Evolutionary conservation across 495 filamentous ascomycete genomes (phyloP).

Genomic region (Podospora appendiculata): DNA sequence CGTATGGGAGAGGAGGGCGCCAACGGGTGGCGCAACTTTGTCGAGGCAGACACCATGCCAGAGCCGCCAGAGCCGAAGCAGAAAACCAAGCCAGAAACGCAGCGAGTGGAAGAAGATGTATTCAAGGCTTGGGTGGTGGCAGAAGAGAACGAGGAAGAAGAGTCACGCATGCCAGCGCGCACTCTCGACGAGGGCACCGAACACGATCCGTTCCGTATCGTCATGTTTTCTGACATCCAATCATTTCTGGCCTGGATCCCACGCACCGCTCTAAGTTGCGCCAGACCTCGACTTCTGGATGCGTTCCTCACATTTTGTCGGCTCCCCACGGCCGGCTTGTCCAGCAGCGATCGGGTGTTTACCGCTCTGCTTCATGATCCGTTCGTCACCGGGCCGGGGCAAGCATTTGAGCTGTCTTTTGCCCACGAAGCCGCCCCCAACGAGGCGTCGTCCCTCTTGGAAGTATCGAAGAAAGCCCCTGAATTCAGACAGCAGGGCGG

Average conservation of each 20-base stretch:
- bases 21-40: constrained; percentile 59
- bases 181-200: constrained; percentile 53
- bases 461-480: constrained; percentile 13
- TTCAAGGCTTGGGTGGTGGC: constrained; percentile 51
- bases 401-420: constrained; percentile 5
- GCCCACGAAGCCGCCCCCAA: background rate
- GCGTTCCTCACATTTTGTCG: constrained; percentile 63
- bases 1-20: constrained; percentile 70
- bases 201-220: constrained; percentile 71
- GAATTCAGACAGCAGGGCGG: constrained; percentile 28
- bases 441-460: background rate
- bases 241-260: constrained; percentile 52
- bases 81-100: constrained; percentile 31
- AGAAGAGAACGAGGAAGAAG: constrained; percentile 44
- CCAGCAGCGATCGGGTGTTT: background rate
- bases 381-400: constrained; percentile 20
- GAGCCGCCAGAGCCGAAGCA: constrained; percentile 29
- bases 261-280: constrained; percentile 15
- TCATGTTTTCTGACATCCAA: constrained; percentile 71
- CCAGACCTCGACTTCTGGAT: constrained; percentile 48
- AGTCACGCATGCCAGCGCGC: constrained; percentile 56
- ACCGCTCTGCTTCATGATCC: constrained; percentile 22
- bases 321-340: constrained; percentile 45
- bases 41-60: constrained; percentile 22
- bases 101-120: constrained; percentile 18